phyloP scores from a whole-genome alignment of 768 basidiomycete species.

The Kwoniella sp. region DNA sequence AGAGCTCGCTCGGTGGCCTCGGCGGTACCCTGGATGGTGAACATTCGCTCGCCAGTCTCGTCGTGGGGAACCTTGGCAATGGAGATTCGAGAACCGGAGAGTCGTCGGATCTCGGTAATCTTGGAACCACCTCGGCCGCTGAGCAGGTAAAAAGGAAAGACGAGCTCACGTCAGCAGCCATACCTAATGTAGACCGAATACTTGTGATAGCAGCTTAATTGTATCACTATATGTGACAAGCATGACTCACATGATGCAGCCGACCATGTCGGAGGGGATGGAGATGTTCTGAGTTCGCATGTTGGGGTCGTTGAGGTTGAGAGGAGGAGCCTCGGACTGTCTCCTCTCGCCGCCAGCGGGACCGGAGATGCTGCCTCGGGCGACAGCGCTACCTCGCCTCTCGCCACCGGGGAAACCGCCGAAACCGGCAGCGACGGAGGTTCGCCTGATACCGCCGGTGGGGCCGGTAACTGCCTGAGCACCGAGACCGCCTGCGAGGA shows the following conservation, averaged over 20 bases:
- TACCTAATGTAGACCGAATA: slow-evolving; percentile 1
- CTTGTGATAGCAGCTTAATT: too few relatives aligned
- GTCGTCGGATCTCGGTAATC: slow-evolving; percentile 97
- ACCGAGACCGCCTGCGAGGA: slow-evolving; percentile 55
- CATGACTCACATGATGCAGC: slow-evolving; percentile 57
- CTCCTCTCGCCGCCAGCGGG: slow-evolving; percentile 58
- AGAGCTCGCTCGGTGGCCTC: slow-evolving; percentile 97
- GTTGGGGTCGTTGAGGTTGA: slow-evolving; percentile 62
- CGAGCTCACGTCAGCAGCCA: neutral
- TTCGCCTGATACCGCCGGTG: slow-evolving; percentile 54
- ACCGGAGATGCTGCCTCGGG: slow-evolving; percentile 62
- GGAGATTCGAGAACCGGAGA: slow-evolving; percentile 95
- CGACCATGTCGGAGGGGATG: slow-evolving; percentile 99
- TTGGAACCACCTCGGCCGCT: slow-evolving; percentile 96
- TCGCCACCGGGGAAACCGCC: slow-evolving; percentile 36
- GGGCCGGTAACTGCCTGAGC: slow-evolving; percentile 55
- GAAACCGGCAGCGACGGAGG: slow-evolving; percentile 48
- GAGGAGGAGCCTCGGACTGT: slow-evolving; percentile 25
- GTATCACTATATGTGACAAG: too few relatives aligned
- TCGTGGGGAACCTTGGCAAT: slow-evolving; percentile 99
- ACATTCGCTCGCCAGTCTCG: slow-evolving; percentile 99
- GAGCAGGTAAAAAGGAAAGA: slow-evolving; percentile 67
- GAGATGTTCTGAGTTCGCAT: slow-evolving; percentile 98
- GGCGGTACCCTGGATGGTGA: slow-evolving; percentile 91
- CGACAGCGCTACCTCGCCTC: slow-evolving; percentile 31